Base-by-base conservation (phyloP, 2,329 filamentous ascomycete genomes). In the Pseudogymnoascus sp. region DNA sequence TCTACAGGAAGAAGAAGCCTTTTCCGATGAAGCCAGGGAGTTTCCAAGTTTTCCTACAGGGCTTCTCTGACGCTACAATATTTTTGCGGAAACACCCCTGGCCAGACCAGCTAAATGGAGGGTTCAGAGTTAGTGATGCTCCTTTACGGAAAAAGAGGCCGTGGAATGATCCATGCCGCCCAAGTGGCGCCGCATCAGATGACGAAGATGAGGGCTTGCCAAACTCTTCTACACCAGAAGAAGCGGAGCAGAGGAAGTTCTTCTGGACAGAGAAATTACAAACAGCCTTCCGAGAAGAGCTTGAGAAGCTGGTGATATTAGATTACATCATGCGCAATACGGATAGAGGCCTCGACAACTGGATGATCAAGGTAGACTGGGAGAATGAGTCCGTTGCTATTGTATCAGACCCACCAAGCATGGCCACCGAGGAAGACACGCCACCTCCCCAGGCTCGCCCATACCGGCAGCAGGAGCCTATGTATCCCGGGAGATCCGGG, bases 281-380 rank as follows among this genome's bases (percentile, higher is more conserved):
- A 73, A 91, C 96, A 74, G 89, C 91, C 0, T 96, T 99, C 74
- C 82, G 95, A 38, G 95, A 99, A 75, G 90, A 97, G 77, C 82
- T 99, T 59, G 95, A 99, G 77, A 97, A 97, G 76, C 81, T 99
- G 7, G 96, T 99, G 21, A 96, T 99, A 71, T 77, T 99, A 68
- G 95, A 99, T 76, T 99, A 99, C 74, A 96, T 99, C 67, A 99
- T 99, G 95, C 86, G 95, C 64, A 99, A 99, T 73, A 99, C 95
- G 1, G 95, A 99, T 74, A 85, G 95, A 76, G 95, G 95, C 1
- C 80, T 97, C 64, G 95, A 99, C 74, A 99, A 99, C 71, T 99
- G 95, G 95, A 99, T 99, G 95, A 92, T 99, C 73, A 95, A 91
- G 75, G 90, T 99, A 33, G 93, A 99, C 75, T 91, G 87, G 82